A percentile compares a stretch with the other conserved stretches of the same genome.
Evolutionary conservation across 129 eudicot genomes (phyloP).

Genomic region (Lonicera japonica): DNA sequence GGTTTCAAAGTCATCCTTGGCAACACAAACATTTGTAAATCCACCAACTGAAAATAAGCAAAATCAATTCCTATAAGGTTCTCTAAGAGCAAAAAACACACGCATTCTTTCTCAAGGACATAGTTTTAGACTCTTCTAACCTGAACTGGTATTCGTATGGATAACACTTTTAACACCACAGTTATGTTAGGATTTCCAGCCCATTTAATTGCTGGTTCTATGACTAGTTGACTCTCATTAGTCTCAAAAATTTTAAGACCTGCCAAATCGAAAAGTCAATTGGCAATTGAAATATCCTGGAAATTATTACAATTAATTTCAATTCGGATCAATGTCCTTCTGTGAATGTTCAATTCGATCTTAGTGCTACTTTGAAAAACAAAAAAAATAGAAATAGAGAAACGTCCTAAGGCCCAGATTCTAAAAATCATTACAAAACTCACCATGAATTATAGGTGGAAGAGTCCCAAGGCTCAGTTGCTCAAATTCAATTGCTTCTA

Average conservation of each 20-base stretch:
- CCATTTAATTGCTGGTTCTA: slow-evolving; percentile 91
- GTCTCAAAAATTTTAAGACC: slow-evolving; percentile 76
- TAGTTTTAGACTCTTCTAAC: slow-evolving; percentile 25
- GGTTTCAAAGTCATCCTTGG: slow-evolving; percentile 74
- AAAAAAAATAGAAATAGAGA: not conserved
- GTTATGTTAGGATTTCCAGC: slow-evolving; percentile 88
- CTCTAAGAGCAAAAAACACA: slow-evolving; percentile 8
- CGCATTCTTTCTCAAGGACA: slow-evolving; percentile 7
- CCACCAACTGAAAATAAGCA: slow-evolving; percentile 57
- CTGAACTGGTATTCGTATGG: slow-evolving; percentile 52
- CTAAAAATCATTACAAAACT: slow-evolving; percentile 4
- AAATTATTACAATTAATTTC: too few species aligned
- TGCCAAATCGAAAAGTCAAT: slow-evolving; percentile 12
- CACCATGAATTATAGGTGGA: slow-evolving; percentile 85
- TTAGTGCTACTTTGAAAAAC: not conserved
- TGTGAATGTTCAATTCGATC: not conserved
- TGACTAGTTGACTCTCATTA: slow-evolving; percentile 69
- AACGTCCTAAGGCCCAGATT: too few species aligned
- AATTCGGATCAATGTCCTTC: not conserved
- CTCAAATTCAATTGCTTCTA: slow-evolving; percentile 71
- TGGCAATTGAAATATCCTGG: not conserved
- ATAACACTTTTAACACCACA: slow-evolving; percentile 38
- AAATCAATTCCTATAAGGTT: not conserved
- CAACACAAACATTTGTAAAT: slow-evolving; percentile 65
- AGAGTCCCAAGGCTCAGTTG: slow-evolving; percentile 69